These are phyloP conservation scores for Ambrosia hybrid DNA, from an alignment of 140 eudicot genomes.

Conservation along the genomic window DNA sequence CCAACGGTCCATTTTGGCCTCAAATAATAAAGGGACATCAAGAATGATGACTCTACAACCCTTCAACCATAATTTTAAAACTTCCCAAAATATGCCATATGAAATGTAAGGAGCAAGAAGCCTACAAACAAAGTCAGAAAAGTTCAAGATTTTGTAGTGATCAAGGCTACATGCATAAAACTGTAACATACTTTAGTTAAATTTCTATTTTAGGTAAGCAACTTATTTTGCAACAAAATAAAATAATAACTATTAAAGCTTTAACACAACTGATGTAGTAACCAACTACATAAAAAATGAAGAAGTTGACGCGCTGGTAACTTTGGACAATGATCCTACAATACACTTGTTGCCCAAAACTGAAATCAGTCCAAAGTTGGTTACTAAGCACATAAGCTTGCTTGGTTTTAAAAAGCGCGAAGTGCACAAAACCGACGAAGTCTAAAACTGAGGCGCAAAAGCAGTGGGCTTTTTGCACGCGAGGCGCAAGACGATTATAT, in stretches of 20 bases:
- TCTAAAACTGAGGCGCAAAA: no score
- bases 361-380: neutral
- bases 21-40: slow-evolving; percentile 81
- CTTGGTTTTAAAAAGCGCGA: no score
- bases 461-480: no score
- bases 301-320: no score
- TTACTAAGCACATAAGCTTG: no score
- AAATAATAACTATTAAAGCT: no score
- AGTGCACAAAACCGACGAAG: no score
- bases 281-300: no score
- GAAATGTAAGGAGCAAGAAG: slow-evolving; percentile 91
- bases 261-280: no score
- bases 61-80: slow-evolving; percentile 84
- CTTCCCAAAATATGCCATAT: slow-evolving; percentile 63
- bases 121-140: slow-evolving; percentile 44
- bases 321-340: neutral
- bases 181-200: no score
- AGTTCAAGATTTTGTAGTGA: neutral
- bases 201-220: neutral
- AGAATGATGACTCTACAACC: slow-evolving; percentile 63
- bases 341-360: neutral
- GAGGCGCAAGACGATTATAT: no score
- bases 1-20: slow-evolving; percentile 87
- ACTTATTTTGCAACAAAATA: no score
- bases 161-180: neutral